Conservation (phyloP, 1,139 yeast genomes). For the Saccharomyces hybrid region DNA sequence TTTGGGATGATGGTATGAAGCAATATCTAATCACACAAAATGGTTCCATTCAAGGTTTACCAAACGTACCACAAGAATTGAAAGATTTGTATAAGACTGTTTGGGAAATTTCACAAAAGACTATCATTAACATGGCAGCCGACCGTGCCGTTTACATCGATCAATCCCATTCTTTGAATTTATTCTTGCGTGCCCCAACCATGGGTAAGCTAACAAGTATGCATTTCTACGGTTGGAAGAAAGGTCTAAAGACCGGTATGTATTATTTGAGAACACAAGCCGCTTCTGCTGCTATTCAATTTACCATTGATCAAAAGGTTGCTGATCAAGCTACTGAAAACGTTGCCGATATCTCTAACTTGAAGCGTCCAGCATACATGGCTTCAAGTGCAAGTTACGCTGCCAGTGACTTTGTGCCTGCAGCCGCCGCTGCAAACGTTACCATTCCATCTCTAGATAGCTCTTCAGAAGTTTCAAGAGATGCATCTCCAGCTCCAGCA, state of each 20-base stretch:
- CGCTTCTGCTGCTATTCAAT: conserved; percentile 84
- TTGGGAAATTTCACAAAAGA: conserved; percentile 91
- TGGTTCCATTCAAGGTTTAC: conserved; percentile 78
- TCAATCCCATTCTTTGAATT: conserved; percentile 85
- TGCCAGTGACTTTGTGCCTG: conserved; percentile 30
- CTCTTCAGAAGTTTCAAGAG: conserved; percentile 27
- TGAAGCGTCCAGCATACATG: conserved; percentile 45
- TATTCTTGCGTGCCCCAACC: conserved; percentile 73
- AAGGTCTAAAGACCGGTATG: conserved; percentile 97
- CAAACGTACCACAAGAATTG: conserved; percentile 65
- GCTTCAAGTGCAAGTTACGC: conserved; percentile 31
- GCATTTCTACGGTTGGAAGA: conserved; percentile 97
- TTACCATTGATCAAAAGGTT: conserved; percentile 53
- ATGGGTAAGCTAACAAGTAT: conserved; percentile 87
- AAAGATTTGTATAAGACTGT: conserved; percentile 84
- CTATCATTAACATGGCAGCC: conserved; percentile 86
- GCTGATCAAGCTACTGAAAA: conserved; percentile 43
- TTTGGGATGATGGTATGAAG: conserved; percentile 77
- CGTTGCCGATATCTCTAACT: conserved; percentile 45
- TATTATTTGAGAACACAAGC: conserved; percentile 93
- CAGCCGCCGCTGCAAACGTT: conserved; percentile 6
- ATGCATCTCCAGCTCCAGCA: conserved; percentile 20
- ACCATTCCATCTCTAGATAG: conserved; percentile 8
- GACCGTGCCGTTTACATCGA: conserved; percentile 90
- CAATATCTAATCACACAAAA: conserved; percentile 66